A percentile compares a stretch with the other conserved stretches of the same genome.
Conservation (phyloP, 2,329 filamentous ascomycete species). For the Cladosporium halotolerans region DNA sequence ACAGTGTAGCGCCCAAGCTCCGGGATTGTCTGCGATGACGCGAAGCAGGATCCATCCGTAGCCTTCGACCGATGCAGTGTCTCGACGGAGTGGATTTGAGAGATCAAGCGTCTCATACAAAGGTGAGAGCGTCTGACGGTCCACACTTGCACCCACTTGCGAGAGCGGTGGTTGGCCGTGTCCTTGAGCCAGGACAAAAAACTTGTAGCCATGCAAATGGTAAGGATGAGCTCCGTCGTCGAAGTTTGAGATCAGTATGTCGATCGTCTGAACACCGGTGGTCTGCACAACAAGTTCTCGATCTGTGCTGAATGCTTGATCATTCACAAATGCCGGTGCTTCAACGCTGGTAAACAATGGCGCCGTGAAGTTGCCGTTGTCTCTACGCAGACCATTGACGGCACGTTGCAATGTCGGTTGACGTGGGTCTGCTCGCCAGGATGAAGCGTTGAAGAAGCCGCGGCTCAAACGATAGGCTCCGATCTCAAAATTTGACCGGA, state of each 20-base stretch:
- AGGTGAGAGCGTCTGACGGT: slow-evolving; percentile 23
- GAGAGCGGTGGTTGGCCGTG: slow-evolving; percentile 28
- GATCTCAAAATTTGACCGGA: slow-evolving; percentile 56
- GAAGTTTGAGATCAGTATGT: slow-evolving; percentile 32
- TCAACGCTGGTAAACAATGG: background rate
- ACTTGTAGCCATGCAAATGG: slow-evolving; percentile 34
- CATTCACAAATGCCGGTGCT: slow-evolving; percentile 24
- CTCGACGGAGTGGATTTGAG: slow-evolving; percentile 42
- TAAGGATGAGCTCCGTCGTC: slow-evolving; percentile 33
- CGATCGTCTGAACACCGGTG: slow-evolving; percentile 30
- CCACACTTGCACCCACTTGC: slow-evolving; percentile 18
- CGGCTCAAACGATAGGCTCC: slow-evolving; percentile 52
- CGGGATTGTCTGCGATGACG: slow-evolving; percentile 52
- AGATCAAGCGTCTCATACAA: slow-evolving; percentile 32
- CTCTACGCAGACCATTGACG: slow-evolving; percentile 38
- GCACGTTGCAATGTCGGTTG: slow-evolving; percentile 48
- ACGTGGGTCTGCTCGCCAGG: slow-evolving; percentile 45
- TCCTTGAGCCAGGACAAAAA: slow-evolving; percentile 31
- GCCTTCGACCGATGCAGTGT: slow-evolving; percentile 49
- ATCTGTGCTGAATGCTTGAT: slow-evolving; percentile 23
- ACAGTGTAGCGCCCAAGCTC: slow-evolving; percentile 54
- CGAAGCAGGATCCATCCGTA: slow-evolving; percentile 52
- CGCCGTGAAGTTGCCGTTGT: slow-evolving; percentile 24
- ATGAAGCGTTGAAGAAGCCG: slow-evolving; percentile 53
- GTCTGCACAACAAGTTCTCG: slow-evolving; percentile 34